These are phyloP conservation scores for Penicillium sp. DNA, from an alignment of 2,329 filamentous ascomycete genomes.

Conservation along the genomic window DNA sequence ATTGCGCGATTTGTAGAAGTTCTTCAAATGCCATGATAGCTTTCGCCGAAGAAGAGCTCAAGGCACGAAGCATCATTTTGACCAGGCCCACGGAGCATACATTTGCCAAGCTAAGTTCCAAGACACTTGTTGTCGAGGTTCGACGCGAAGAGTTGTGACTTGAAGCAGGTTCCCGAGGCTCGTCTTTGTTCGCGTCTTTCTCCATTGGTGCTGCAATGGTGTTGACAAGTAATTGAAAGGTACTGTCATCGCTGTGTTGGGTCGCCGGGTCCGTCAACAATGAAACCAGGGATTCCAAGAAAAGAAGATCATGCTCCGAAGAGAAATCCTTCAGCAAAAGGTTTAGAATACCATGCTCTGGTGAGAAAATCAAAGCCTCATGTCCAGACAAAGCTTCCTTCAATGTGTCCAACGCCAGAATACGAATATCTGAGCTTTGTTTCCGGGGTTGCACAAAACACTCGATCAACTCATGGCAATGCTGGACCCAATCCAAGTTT, in stretches of 20 bases:
- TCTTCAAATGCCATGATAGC: conserved; percentile 63
- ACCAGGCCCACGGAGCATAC: conserved; percentile 72
- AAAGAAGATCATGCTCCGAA: conserved; percentile 39
- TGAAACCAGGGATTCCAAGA: conserved; percentile 41
- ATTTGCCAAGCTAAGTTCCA: conserved; percentile 50
- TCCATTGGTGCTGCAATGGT: conserved; percentile 39
- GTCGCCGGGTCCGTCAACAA: conserved; percentile 39
- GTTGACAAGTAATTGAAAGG: conserved; percentile 35
- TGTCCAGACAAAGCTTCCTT: conserved; percentile 40
- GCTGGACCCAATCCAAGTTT: conserved; percentile 34
- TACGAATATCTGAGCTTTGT: conserved; percentile 42
- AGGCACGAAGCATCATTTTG: conserved; percentile 72
- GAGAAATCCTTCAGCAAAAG: conserved; percentile 37
- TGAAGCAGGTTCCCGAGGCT: conserved; percentile 43
- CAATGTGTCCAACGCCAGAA: conserved; percentile 40
- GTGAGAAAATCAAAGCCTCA: conserved; percentile 33
- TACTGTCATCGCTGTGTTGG: conserved; percentile 29
- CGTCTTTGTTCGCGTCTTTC: conserved; percentile 33
- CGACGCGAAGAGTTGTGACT: conserved; percentile 30
- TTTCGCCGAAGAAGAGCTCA: conserved; percentile 68
- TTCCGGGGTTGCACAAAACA: conserved; percentile 40
- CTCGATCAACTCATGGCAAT: conserved; percentile 36
- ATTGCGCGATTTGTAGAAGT: conserved; percentile 64
- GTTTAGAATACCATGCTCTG: conserved; percentile 34
- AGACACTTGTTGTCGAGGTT: conserved; percentile 30